These are phyloP conservation scores for Volutella citrinella DNA, from an alignment of 2,329 filamentous ascomycete genomes.

Conservation along the genomic window DNA sequence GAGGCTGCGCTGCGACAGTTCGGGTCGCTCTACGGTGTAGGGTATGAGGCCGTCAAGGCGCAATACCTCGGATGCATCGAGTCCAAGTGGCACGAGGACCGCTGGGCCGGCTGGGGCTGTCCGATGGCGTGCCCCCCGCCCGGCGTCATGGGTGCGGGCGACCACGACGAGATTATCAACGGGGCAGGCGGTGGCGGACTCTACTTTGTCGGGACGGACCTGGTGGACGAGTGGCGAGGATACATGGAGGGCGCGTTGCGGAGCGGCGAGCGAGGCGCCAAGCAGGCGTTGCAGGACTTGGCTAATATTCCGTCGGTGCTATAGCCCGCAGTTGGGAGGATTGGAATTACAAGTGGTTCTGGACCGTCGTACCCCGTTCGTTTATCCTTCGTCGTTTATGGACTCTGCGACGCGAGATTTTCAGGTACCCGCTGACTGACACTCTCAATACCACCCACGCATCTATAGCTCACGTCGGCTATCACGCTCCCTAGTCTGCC, in stretches of 20 bases:
- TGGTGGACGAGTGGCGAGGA: slow-evolving; percentile 9
- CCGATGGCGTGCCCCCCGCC: slow-evolving; percentile 5
- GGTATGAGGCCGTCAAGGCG: slow-evolving; percentile 4
- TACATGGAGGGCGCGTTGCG: slow-evolving; percentile 15
- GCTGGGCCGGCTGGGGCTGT: slow-evolving; percentile 10
- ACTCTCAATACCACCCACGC: too few species aligned
- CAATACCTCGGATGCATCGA: slow-evolving; percentile 7
- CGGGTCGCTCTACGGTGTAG: slow-evolving; percentile 2
- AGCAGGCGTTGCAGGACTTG: slow-evolving; percentile 4
- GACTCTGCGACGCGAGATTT: too few species aligned
- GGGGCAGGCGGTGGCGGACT: slow-evolving; percentile 5
- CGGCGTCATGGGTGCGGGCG: background rate
- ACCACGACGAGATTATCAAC: background rate
- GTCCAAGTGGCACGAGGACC: slow-evolving; percentile 8
- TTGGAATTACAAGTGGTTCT: too few species aligned
- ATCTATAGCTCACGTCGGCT: too few species aligned
- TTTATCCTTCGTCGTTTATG: too few species aligned
- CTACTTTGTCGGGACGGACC: slow-evolving; percentile 13
- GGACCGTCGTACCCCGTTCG: too few species aligned
- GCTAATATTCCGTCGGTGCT: too few species aligned
- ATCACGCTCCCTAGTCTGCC: too few species aligned
- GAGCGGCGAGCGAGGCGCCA: slow-evolving; percentile 10
- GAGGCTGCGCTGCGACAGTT: slow-evolving; percentile 5
- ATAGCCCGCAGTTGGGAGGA: too few species aligned
- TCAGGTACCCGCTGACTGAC: too few species aligned